These are phyloP conservation scores for Metarhizium anisopliae DNA, from an alignment of 2,329 filamentous ascomycete species.

Conservation along the genomic window DNA sequence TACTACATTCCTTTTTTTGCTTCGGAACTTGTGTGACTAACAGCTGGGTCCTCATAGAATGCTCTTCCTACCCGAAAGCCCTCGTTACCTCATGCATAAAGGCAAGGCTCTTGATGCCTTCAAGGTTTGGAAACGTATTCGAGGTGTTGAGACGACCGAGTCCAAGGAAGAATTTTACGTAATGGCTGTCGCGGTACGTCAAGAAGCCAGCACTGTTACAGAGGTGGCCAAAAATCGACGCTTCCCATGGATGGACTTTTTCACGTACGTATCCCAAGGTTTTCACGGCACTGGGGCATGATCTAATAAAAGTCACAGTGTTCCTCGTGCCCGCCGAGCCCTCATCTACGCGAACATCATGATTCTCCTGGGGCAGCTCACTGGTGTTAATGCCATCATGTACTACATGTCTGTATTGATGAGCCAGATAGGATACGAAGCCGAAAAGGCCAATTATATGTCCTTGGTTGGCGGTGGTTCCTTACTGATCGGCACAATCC, in stretches of 20 bases:
- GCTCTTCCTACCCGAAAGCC: constrained; percentile 62
- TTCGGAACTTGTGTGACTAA: background rate
- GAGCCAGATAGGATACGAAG: constrained; percentile 57
- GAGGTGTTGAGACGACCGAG: constrained; percentile 47
- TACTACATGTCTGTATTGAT: constrained; percentile 66
- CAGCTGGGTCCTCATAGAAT: constrained; percentile 48
- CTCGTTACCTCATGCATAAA: constrained; percentile 63
- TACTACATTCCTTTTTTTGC: background rate
- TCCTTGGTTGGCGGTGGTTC: constrained; percentile 62
- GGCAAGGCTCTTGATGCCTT: constrained; percentile 34
- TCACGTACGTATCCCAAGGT: constrained; percentile 36
- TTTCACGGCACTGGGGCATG: background rate
- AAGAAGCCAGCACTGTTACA: constrained; percentile 44
- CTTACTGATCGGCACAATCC: constrained; percentile 58
- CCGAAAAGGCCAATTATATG: constrained; percentile 60
- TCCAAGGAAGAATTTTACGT: constrained; percentile 61
- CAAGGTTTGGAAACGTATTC: constrained; percentile 65
- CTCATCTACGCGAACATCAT: constrained; percentile 61
- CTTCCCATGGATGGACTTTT: constrained; percentile 65
- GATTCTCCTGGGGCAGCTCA: constrained; percentile 62
- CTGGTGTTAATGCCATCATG: constrained; percentile 61
- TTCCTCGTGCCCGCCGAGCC: constrained; percentile 56
- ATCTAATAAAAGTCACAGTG: constrained; percentile 16
- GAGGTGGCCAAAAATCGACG: constrained; percentile 42
- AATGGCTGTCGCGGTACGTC: constrained; percentile 55